Evolutionary conservation across 108 stramenopile genomes (phyloP).

Genomic region (Skeletonema menzelii): DNA sequence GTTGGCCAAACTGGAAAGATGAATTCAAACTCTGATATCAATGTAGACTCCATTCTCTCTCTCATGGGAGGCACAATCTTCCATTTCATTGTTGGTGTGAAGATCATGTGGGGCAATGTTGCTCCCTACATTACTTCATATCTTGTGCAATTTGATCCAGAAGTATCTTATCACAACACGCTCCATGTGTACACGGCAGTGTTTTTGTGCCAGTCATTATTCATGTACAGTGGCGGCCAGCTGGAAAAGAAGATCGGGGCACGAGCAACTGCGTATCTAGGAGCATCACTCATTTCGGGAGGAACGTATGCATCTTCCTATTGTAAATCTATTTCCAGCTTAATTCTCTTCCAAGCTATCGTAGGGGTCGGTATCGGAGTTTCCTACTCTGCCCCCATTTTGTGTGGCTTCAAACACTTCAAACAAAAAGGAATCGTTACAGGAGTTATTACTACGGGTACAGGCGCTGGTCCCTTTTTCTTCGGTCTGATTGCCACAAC

Average conservation of each 20-base stretch:
- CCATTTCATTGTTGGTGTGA: conserved; percentile 49
- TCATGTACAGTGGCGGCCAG: conserved; percentile 47
- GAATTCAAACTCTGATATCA: conserved; percentile 15
- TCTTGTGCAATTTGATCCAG: conserved; percentile 43
- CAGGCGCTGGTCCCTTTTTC: conserved; percentile 44
- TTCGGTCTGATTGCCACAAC: conserved; percentile 41
- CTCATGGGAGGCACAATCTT: conserved; percentile 49
- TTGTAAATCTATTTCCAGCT: conserved; percentile 20
- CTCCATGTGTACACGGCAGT: conserved; percentile 42
- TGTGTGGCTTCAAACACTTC: conserved; percentile 44
- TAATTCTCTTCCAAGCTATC: conserved; percentile 33
- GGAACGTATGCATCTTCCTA: conserved; percentile 36
- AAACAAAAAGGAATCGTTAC: conserved; percentile 47
- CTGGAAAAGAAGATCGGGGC: conserved; percentile 45
- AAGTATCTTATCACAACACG: conserved; percentile 31
- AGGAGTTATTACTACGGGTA: conserved; percentile 46
- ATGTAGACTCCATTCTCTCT: conserved; percentile 38
- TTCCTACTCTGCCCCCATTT: conserved; percentile 47
- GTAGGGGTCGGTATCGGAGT: conserved; percentile 47
- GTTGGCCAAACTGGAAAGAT: neutral
- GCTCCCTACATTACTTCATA: conserved; percentile 52
- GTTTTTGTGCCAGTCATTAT: conserved; percentile 44
- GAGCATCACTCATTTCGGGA: conserved; percentile 27
- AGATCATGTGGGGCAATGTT: conserved; percentile 54
- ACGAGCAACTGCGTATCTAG: conserved; percentile 28